These are phyloP conservation scores for Dimargaris cristalligena DNA, from an alignment of 192 early-diverging fungal species.

Conservation along the genomic window DNA sequence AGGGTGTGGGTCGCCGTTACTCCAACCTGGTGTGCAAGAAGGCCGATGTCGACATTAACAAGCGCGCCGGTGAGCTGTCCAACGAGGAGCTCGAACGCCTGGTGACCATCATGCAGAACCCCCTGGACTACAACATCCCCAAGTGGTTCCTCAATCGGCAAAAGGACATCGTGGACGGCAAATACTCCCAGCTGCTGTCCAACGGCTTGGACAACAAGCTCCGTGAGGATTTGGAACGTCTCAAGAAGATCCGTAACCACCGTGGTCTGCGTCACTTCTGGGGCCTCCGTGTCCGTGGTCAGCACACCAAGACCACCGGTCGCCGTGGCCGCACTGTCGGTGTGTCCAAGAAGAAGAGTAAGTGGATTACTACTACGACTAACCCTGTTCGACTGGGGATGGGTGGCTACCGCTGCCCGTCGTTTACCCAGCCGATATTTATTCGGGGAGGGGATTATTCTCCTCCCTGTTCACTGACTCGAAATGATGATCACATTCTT, in stretches of 20 bases:
- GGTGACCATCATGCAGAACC: constrained; percentile 98
- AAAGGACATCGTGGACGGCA: constrained; percentile 92
- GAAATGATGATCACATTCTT: no score
- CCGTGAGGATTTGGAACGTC: constrained; percentile 96
- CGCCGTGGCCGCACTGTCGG: constrained; percentile 90
- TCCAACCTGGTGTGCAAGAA: constrained; percentile 99
- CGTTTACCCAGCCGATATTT: no score
- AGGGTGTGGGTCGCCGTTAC: constrained; percentile 98
- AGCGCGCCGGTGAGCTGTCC: constrained; percentile 96
- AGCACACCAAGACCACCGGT: constrained; percentile 99
- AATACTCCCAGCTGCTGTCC: constrained; percentile 86
- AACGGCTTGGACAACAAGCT: constrained; percentile 90
- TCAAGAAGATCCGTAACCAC: constrained; percentile 99
- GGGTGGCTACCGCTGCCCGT: no score
- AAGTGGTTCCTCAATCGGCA: constrained; percentile 99
- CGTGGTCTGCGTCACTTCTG: constrained; percentile 98
- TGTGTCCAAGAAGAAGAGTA: constrained; percentile 96
- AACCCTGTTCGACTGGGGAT: no score
- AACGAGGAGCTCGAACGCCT: constrained; percentile 96
- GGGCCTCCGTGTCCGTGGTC: constrained; percentile 97
- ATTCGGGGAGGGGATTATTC: no score
- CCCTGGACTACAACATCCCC: constrained; percentile 98
- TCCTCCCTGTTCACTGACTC: no score
- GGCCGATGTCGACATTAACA: constrained; percentile 93
- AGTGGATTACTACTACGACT: no score